A percentile compares a stretch with the other conserved stretches of the same genome.
These are phyloP conservation scores for Penicillium atrosanguineum DNA, from an alignment of 495 filamentous ascomycete genomes.

Conservation along the genomic window DNA sequence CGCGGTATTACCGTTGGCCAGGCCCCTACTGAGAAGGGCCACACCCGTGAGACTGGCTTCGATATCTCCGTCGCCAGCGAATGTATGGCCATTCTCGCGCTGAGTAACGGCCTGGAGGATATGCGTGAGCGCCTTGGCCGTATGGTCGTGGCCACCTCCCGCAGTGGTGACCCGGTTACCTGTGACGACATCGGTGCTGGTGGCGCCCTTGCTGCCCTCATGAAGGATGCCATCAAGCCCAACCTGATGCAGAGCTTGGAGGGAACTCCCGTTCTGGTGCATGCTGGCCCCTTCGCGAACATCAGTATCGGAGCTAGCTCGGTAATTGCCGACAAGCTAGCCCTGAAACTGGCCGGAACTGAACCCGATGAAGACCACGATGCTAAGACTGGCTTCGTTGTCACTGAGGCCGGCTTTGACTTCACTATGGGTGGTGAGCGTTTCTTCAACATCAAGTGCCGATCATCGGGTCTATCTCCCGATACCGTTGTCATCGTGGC, in stretches of 20 bases:
- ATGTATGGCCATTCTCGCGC: constrained; percentile 95
- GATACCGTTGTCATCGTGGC: constrained; percentile 94
- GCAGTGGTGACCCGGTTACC: constrained; percentile 84
- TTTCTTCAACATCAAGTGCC: constrained; percentile 99
- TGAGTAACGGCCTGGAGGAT: constrained; percentile 82
- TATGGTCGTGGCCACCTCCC: constrained; percentile 94
- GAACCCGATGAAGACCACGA: constrained; percentile 89
- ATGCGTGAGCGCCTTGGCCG: constrained; percentile 92
- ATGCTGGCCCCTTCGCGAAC: constrained; percentile 96
- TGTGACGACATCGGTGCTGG: constrained; percentile 93
- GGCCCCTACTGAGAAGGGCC: constrained; percentile 85
- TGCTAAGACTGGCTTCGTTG: constrained; percentile 86
- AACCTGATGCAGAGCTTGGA: constrained; percentile 98
- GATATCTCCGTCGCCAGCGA: constrained; percentile 97
- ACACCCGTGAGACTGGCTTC: constrained; percentile 82
- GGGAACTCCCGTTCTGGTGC: constrained; percentile 94
- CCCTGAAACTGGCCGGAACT: constrained; percentile 91
- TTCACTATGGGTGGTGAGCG: constrained; percentile 99
- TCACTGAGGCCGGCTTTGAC: constrained; percentile 97
- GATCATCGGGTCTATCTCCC: constrained; percentile 85
- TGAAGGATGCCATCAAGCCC: constrained; percentile 98
- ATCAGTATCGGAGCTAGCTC: constrained; percentile 97
- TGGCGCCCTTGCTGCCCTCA: constrained; percentile 87
- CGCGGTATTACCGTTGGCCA: constrained; percentile 83
- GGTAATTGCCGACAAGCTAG: constrained; percentile 90